These are phyloP conservation scores for Dacryopinax spathularia DNA, from an alignment of 768 basidiomycete species.

Conservation along the genomic window DNA sequence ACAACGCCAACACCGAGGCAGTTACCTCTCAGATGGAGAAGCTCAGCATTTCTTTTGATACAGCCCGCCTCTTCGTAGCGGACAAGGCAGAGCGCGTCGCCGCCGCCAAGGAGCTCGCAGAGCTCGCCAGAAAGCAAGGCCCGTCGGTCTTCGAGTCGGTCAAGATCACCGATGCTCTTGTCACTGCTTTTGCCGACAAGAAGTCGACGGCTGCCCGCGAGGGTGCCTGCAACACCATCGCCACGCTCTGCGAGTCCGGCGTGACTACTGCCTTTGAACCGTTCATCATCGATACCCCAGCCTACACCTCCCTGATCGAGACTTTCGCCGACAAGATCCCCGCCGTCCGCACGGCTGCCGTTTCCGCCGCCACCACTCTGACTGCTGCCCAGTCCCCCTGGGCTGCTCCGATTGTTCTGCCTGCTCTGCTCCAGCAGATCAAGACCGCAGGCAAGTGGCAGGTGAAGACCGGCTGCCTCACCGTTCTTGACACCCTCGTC, in stretches of 20 bases:
- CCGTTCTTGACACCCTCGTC: slow-evolving; percentile 76
- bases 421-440: slow-evolving; percentile 80
- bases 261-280: slow-evolving; percentile 76
- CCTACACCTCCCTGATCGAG: slow-evolving; percentile 72
- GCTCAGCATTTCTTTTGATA: slow-evolving; percentile 33
- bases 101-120: slow-evolving; percentile 54
- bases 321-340: slow-evolving; percentile 90
- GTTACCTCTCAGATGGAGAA: neutral
- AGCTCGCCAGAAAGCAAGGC: slow-evolving; percentile 70
- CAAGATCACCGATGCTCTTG: slow-evolving; percentile 54
- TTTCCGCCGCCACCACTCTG: slow-evolving; percentile 67
- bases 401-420: slow-evolving; percentile 70
- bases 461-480: slow-evolving; percentile 77
- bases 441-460: slow-evolving; percentile 97
- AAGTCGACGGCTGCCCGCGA: slow-evolving; percentile 86
- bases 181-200: slow-evolving; percentile 88
- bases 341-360: slow-evolving; percentile 67
- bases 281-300: slow-evolving; percentile 57
- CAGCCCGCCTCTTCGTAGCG: slow-evolving; percentile 61
- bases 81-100: slow-evolving; percentile 72
- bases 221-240: slow-evolving; percentile 63
- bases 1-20: slow-evolving; percentile 42
- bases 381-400: slow-evolving; percentile 74
- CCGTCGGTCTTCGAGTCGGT: slow-evolving; percentile 56
- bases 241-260: slow-evolving; percentile 48